Base-by-base conservation (phyloP, 495 filamentous ascomycete genomes). In the Sordaria brevicollis region DNA sequence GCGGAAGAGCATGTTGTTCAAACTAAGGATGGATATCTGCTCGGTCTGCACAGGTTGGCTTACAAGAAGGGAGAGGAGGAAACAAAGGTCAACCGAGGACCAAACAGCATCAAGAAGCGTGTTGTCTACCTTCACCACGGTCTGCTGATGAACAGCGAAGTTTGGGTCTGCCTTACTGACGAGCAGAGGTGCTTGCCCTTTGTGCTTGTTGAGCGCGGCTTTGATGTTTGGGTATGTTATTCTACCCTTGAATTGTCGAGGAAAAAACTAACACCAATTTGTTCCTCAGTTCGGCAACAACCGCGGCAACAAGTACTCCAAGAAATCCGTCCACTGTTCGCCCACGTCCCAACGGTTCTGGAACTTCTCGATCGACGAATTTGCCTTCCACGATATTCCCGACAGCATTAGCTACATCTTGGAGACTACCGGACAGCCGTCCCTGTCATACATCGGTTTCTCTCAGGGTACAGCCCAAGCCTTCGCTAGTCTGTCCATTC, bases 281-380 rank as follows among this genome's bases (percentile, higher is more conserved):
- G 25, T 39, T 4, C 29, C 49, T 4, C 69, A 92, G 90, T 82
- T 98, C 68, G 95, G 95, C 19, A 99, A 99, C 74, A 99, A 99
- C 75, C 88, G 95, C 7, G 95, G 95, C 29, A 99, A 99, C 83
- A 99, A 99, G 75, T 99, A 99, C 79, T 95, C 93, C 35, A 99
- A 98, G 79, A 99, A 98, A 78, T 94, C 89, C 0, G 85, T 91
- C 38, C 82, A 87, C 41, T 85, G 82, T 67, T 89, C 93, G 6
- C 93, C 95, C 0, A 87, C 87, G 8, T 89, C 90, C 1, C 86
- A 85, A 36, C 84, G 88, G 35, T 99, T 99, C 75, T 99, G 95
- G 95, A 88, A 97, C 80, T 99, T 98, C 71, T 96, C 91, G 10
- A 97, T 99, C 75, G 95, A 99, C 75, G 90, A 99, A 78, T 99